A percentile compares a stretch with the other conserved stretches of the same genome.
These are phyloP conservation scores for Chlorella sp. DNA, from an alignment of 139 green algal species.

Conservation along the genomic window DNA sequence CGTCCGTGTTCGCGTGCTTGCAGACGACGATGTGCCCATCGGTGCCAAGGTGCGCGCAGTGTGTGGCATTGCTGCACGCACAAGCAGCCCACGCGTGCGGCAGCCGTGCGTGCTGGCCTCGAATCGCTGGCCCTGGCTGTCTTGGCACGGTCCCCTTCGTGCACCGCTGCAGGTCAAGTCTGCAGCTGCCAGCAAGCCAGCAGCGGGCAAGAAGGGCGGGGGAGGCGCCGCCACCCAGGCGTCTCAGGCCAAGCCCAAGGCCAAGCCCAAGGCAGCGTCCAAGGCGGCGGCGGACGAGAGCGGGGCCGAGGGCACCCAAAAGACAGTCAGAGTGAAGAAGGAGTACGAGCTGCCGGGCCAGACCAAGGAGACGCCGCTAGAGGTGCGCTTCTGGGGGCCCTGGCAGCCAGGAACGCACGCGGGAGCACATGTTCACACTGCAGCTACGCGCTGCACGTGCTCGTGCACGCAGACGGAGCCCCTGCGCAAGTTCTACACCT, in stretches of 20 bases:
- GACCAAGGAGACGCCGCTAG: conserved; percentile 59
- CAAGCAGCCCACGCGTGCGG: too few relatives aligned
- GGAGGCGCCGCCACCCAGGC: not conserved
- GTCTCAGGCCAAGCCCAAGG: not conserved
- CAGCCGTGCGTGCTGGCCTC: too few relatives aligned
- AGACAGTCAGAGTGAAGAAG: conserved; percentile 43
- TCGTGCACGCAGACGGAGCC: conserved; percentile 47
- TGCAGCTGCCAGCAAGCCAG: too few relatives aligned
- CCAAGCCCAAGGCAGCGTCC: not conserved
- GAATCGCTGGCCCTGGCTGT: too few relatives aligned
- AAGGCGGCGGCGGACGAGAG: conserved; percentile 3
- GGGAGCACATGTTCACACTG: not conserved
- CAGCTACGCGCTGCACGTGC: not conserved
- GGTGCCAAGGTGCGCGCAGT: too few relatives aligned
- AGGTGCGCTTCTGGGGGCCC: conserved; percentile 47
- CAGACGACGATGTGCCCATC: too few relatives aligned
- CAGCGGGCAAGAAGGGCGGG: not conserved
- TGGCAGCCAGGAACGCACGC: not conserved
- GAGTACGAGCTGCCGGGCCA: conserved; percentile 75
- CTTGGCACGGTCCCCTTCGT: too few relatives aligned
- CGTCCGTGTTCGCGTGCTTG: too few relatives aligned
- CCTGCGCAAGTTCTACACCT: conserved; percentile 76
- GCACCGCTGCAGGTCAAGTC: too few relatives aligned
- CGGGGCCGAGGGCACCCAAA: conserved; percentile 2
- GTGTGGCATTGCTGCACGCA: too few relatives aligned